Conservation (phyloP, 306 rosid species). For the Begonia loranthoides region DNA sequence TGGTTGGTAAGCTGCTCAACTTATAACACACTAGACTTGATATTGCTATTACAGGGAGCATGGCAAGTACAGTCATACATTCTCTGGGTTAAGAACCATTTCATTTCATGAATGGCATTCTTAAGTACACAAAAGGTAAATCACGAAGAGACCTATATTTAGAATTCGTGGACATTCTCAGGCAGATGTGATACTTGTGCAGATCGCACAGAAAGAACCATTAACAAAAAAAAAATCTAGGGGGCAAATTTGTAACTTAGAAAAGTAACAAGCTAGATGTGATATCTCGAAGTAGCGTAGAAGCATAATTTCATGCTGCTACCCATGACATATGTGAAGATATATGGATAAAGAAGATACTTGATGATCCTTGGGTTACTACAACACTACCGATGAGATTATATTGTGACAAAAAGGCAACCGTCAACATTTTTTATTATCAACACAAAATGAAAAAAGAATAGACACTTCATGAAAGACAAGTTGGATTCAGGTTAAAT, state of each 20-base stretch:
- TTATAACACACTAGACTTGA: neutral
- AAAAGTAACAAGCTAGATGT: neutral
- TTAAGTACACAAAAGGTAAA: neutral
- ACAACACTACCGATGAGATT: neutral
- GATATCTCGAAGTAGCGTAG: neutral
- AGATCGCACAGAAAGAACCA: neutral
- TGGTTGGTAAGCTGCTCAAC: neutral
- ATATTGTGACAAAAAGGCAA: neutral
- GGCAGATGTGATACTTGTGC: neutral
- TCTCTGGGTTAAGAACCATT: neutral
- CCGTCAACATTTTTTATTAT: neutral
- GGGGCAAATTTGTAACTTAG: neutral
- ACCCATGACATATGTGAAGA: neutral
- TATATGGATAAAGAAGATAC: neutral
- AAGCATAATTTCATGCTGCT: neutral
- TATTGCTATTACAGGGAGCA: too few relatives aligned
- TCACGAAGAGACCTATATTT: neutral
- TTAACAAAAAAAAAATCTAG: neutral
- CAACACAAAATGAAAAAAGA: neutral
- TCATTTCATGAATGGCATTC: neutral
- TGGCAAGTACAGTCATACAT: neutral
- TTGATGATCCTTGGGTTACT: neutral
- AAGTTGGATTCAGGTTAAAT: neutral
- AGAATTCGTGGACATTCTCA: neutral
- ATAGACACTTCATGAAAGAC: neutral